Evolutionary conservation across 228 moss, liverwort and hornwort genomes (phyloP), one percentile per base, ranked within the genome.

Genomic region (Sphagnum fallax): DNA sequence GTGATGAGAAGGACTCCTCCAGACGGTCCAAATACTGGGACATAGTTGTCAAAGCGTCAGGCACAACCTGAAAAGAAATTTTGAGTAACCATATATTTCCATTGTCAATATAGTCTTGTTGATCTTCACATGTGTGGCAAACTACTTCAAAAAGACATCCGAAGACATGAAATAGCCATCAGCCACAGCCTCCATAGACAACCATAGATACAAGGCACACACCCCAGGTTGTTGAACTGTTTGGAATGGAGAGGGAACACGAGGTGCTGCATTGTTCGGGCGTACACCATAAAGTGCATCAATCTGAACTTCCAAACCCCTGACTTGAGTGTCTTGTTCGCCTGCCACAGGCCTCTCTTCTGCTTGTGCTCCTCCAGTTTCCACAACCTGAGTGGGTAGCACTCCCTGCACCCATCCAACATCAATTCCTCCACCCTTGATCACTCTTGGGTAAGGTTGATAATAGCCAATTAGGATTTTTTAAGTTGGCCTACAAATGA

Each of bases 41-140:
- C 93, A 98, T 98, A 79, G 97, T 98, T 98, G 97, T 90, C 93
- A 98, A 98, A 93, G 97, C 97, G 90, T 98, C 97, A 98, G 97
- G 91, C 80, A 98, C 88, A 87, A 97, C 97, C 97, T 97, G 97
- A 90, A 84, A 96, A 83, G 79, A 81, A 82, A 88, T 80, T 32
- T 32, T 32, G 32, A 32, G 1, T 32, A 32, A 32, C 32, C 32
- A 32, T 32, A 32, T 32, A 32, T 32, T 32, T 32, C 32, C 32
- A 32, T 32, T 32, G 2, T 32, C 32, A 32, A 32, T 32, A 3
- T 32, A 32, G 32, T 32, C 32, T 32, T 32, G 32, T 32, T 32
- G 2, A 1, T 32, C 32, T 32, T 32, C 32, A 32, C 32, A 32
- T 32, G 32, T 32, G 32, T 32, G 32, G 32, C 32, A 32, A 32